A percentile compares a stretch with the other conserved stretches of the same genome.
Conservation (phyloP, 805 yeast genomes). For the Torulaspora indica region DNA sequence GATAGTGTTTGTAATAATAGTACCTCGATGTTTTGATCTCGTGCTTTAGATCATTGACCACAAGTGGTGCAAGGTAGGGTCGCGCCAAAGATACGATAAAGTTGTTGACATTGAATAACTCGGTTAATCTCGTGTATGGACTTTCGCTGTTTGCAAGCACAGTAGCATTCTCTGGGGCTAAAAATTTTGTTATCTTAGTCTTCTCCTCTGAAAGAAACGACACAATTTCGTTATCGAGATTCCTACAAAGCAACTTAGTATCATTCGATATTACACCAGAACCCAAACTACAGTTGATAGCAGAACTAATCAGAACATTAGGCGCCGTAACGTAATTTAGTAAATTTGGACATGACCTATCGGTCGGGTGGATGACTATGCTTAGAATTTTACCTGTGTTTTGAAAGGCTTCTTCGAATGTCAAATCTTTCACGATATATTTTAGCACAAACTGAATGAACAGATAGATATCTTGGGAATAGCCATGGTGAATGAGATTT, state of each 20-base stretch:
- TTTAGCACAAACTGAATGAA: conserved; percentile 70
- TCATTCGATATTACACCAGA: conserved; percentile 58
- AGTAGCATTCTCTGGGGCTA: conserved; percentile 46
- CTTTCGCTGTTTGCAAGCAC: conserved; percentile 44
- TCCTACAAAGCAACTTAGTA: conserved; percentile 55
- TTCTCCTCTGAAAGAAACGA: conserved; percentile 45
- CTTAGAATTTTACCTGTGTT: conserved; percentile 75
- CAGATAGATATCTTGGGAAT: conserved; percentile 77
- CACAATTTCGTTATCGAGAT: conserved; percentile 57
- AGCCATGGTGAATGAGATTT: conserved; percentile 71
- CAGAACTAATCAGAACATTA: conserved; percentile 83
- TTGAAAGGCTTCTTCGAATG: conserved; percentile 89
- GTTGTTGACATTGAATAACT: conserved; percentile 90
- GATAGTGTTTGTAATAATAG: conserved; percentile 37
- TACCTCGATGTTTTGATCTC: conserved; percentile 43
- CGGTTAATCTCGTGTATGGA: conserved; percentile 85
- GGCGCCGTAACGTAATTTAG: conserved; percentile 91
- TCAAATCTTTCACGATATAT: conserved; percentile 69
- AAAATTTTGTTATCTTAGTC: conserved; percentile 30
- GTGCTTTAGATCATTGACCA: conserved; percentile 78
- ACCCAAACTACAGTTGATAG: conserved; percentile 80
- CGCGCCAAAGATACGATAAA: conserved; percentile 87
- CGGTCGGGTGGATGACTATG: conserved; percentile 76
- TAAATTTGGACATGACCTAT: conserved; percentile 55
- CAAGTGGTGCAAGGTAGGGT: conserved; percentile 87